Conservation (phyloP, 2,329 filamentous ascomycete genomes). For the Huntiella bhutanensis region DNA sequence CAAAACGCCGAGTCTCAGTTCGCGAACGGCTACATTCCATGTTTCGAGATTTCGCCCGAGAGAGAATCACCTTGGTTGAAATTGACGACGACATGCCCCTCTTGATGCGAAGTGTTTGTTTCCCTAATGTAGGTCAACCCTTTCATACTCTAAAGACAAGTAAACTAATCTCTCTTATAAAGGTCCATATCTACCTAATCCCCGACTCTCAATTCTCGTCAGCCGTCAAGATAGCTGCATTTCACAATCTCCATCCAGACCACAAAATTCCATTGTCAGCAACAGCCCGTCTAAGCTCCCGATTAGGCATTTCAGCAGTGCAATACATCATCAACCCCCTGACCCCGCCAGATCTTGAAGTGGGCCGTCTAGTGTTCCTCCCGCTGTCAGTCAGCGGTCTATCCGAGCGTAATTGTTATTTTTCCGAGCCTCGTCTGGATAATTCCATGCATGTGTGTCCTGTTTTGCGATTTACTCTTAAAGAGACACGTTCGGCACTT, state of each 20-base stretch:
- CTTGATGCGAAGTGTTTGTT: conserved; percentile 8
- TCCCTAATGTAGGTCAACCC: conserved; percentile 4
- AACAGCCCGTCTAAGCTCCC: no score
- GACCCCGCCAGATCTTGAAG: conserved; percentile 6
- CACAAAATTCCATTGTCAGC: conserved; percentile 4
- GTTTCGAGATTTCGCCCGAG: conserved; percentile 6
- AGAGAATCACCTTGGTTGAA: conserved; percentile 6
- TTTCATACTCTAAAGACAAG: neutral
- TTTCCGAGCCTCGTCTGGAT: neutral
- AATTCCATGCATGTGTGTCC: conserved; percentile 7
- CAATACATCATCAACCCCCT: conserved; percentile 10
- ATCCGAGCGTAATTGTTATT: neutral
- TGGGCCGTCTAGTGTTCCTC: conserved; percentile 8
- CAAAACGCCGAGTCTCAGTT: neutral
- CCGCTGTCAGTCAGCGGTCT: conserved; percentile 5
- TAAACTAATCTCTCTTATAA: neutral
- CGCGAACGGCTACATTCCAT: conserved; percentile 3
- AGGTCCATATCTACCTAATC: conserved; percentile 9
- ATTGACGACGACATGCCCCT: conserved; percentile 8
- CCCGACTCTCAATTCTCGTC: conserved; percentile 3
- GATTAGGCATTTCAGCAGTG: neutral
- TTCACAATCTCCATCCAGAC: conserved; percentile 2
- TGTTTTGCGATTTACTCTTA: conserved; percentile 1
- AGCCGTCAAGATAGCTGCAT: conserved; percentile 5
- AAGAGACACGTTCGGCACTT: conserved; percentile 2